Base-by-base conservation (phyloP, 75 land plant species). In the Chamaecyparis obtusa region DNA sequence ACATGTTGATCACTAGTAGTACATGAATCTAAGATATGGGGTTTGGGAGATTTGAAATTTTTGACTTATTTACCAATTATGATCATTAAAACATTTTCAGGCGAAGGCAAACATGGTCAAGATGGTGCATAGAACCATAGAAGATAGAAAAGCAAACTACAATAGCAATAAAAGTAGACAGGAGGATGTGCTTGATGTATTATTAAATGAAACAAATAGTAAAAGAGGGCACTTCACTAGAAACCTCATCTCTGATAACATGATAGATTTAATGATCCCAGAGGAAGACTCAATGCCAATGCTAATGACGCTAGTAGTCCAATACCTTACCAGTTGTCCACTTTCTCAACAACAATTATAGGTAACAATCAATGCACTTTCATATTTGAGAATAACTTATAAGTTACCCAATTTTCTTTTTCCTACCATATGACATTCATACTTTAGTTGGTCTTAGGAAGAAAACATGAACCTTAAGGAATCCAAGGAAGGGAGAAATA, bases 211-310 rank as follows among this genome's bases (percentile, higher is more conserved):
- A 84, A 83, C 64, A 37, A 78, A 48, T 0, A 76, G 87, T 13
- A 37, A 16, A 8, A 76, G 41, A 5, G 89, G 86, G 30, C 49
- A 86, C 35, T 78, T 89, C 33, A 55, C 94, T n/a, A 24, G 84
- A 48, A 94, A 95, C 83, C 82, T 87, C 49, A 90, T 95, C 71
- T 88, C 88, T 41, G 88, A 86, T 2, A 93, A 92, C 84, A 90
- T 95, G 21, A 89, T 95, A 17, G 94, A 93, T 87, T 89, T 95
- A 89, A 92, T 95, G 93, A 91, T 95, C 69, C 96, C 96, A 3
- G 94, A 91, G 10, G 92, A 95, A 87, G 96, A 93, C 14, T 88
- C 96, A 0, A 90, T 95, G 27, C 94, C 94, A n/a, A 91, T 74
- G 86, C 90, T 92, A 17, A 91, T 92, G 85, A 92, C 93, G 0